These are phyloP conservation scores for Carnegiea gigantea DNA, from an alignment of 179 eudicot species.

Conservation along the genomic window DNA sequence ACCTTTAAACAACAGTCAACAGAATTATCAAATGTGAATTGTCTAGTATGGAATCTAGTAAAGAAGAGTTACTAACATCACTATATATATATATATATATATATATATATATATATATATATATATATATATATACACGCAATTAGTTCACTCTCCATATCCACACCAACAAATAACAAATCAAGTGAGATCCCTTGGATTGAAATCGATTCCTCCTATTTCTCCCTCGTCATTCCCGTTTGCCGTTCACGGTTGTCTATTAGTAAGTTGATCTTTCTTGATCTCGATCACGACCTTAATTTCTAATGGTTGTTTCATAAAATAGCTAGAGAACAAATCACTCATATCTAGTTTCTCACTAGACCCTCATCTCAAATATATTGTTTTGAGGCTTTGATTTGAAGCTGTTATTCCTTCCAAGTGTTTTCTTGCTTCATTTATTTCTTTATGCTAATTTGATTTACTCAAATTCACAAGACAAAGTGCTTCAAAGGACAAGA, in stretches of 20 bases:
- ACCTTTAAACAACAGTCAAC: background rate
- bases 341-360: background rate
- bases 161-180: background rate
- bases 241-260: background rate
- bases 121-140: conserved; percentile 20
- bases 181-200: background rate
- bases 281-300: background rate
- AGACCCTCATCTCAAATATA: background rate
- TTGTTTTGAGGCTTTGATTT: background rate
- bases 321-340: background rate
- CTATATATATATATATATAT: conserved; percentile 19
- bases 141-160: conserved; percentile 3
- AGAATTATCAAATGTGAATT: background rate
- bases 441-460: background rate
- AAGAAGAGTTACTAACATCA: background rate
- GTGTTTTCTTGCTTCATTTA: background rate
- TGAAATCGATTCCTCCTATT: background rate
- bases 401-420: background rate
- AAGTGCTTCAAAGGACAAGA: background rate
- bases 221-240: conserved; percentile 5
- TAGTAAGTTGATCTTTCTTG: conserved; percentile 27
- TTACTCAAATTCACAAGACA: background rate
- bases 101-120: no score
- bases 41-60: background rate
- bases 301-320: background rate